Conservation (phyloP, 1,284 basidiomycete genomes). For the Pseudozyma pruni region DNA sequence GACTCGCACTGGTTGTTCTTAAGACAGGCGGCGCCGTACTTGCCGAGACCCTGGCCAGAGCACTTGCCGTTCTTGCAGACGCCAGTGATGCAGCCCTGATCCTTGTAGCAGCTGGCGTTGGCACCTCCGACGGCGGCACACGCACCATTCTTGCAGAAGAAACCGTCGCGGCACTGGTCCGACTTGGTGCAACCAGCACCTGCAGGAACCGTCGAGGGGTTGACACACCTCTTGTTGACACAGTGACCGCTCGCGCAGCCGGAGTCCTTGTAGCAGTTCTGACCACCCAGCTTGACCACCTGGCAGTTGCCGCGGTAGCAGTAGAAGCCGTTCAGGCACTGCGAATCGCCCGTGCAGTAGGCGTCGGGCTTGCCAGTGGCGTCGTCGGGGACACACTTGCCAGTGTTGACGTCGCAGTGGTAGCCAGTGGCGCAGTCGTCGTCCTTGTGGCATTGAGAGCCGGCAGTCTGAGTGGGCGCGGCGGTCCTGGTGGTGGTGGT, state of each 20-base stretch:
- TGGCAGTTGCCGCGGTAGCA: slow-evolving; percentile 42
- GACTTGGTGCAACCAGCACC: slow-evolving; percentile 20
- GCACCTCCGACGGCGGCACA: slow-evolving; percentile 20
- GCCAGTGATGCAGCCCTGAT: slow-evolving; percentile 29
- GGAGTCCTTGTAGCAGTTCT: slow-evolving; percentile 42
- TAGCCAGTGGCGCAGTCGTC: slow-evolving; percentile 29
- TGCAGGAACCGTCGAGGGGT: neutral
- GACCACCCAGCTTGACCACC: slow-evolving; percentile 21
- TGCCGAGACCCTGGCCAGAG: slow-evolving; percentile 14
- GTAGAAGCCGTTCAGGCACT: slow-evolving; percentile 27
- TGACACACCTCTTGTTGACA: slow-evolving; percentile 28
- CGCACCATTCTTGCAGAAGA: slow-evolving; percentile 30
- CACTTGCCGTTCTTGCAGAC: slow-evolving; percentile 37
- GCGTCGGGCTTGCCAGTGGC: slow-evolving; percentile 21
- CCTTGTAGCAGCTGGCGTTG: slow-evolving; percentile 51
- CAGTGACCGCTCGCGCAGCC: slow-evolving; percentile 29
- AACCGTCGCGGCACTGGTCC: slow-evolving; percentile 19
- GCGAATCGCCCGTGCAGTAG: slow-evolving; percentile 26
- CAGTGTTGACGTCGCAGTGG: slow-evolving; percentile 7
- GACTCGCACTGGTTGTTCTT: slow-evolving; percentile 20
- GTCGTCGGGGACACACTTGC: slow-evolving; percentile 33
- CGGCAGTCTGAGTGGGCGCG: slow-evolving; percentile 17
- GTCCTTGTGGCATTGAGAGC: slow-evolving; percentile 15
- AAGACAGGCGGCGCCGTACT: slow-evolving; percentile 10
- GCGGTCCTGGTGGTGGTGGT: slow-evolving; percentile 11